A percentile compares a stretch with the other conserved stretches of the same genome.
These are phyloP conservation scores for Arabidopsis lyrata DNA, from an alignment of 441 rosid species.

Conservation along the genomic window DNA sequence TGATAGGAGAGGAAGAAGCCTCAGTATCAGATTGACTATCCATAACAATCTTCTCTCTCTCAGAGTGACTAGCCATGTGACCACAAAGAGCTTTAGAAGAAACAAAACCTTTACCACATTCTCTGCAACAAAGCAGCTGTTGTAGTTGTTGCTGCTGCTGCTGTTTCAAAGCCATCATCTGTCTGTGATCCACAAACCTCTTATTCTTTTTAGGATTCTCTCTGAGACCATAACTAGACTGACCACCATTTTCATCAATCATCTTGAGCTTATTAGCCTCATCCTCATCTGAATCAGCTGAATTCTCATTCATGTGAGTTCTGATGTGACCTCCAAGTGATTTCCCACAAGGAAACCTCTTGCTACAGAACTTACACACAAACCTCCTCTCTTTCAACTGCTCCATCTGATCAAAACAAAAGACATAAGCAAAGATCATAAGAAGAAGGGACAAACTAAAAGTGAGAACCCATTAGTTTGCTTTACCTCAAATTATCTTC, in stretches of 20 bases:
- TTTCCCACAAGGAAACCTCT: conserved; percentile 84
- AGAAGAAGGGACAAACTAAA: background rate
- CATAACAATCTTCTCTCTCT: conserved; percentile 56
- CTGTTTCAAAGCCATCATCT: conserved; percentile 38
- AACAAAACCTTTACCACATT: conserved; percentile 91
- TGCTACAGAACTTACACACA: conserved; percentile 79
- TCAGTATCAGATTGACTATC: conserved; percentile 80
- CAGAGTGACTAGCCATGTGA: conserved; percentile 95
- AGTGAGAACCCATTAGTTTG: conserved; percentile 41
- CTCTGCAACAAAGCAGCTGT: conserved; percentile 67
- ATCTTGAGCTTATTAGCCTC: conserved; percentile 43
- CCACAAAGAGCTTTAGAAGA: conserved; percentile 94
- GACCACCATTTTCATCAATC: conserved; percentile 56
- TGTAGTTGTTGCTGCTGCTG: conserved; percentile 51
- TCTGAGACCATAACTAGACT: conserved; percentile 70
- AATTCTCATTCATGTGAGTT: conserved; percentile 68
- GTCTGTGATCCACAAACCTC: conserved; percentile 63
- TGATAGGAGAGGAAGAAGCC: conserved; percentile 63
- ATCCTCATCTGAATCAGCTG: conserved; percentile 51
- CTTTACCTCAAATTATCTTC: conserved; percentile 47
- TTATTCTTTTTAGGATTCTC: conserved; percentile 79
- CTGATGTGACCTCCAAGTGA: conserved; percentile 94
- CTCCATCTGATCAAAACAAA: conserved; percentile 54
- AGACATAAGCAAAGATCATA: conserved; percentile 35
- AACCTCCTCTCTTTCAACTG: conserved; percentile 64